These are phyloP conservation scores for Bothriochloa decipiens DNA, from an alignment of 176 grass and related monocot species.

Conservation along the genomic window DNA sequence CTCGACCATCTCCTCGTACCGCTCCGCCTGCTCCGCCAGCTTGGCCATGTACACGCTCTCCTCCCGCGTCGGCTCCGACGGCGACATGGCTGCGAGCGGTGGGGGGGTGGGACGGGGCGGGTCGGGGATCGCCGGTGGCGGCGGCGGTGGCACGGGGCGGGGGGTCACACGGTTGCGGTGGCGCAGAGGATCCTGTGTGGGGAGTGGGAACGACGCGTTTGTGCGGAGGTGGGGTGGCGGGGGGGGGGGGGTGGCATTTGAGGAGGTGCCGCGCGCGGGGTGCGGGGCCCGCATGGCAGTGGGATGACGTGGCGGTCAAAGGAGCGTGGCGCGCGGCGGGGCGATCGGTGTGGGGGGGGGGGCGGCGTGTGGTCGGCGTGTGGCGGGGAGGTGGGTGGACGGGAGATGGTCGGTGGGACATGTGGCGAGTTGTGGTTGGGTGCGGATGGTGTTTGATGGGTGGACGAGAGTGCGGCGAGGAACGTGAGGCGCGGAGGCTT, in stretches of 20 bases:
- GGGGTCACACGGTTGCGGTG: not conserved
- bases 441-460: not conserved
- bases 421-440: not conserved
- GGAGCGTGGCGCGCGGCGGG: not conserved
- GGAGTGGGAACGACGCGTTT: slow-evolving; percentile 24
- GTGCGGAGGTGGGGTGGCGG: not conserved
- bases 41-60: slow-evolving; percentile 94
- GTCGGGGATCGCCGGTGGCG: not conserved
- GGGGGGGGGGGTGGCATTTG: slow-evolving; percentile 41
- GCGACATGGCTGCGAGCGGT: slow-evolving; percentile 43
- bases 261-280: not conserved
- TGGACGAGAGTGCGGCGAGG: not conserved
- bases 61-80: slow-evolving; percentile 63
- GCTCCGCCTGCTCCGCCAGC: slow-evolving; percentile 87
- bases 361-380: not conserved
- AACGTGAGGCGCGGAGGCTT: not conserved
- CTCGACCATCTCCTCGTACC: slow-evolving; percentile 94
- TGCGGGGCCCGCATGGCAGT: slow-evolving; percentile 36
- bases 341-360: not conserved
- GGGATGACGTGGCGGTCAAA: slow-evolving; percentile 34
- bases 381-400: not conserved
- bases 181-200: slow-evolving; percentile 13
- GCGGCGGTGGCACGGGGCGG: not conserved
- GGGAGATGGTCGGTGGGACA: not conserved
- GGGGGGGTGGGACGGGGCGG: not conserved